A percentile compares a stretch with the other conserved stretches of the same genome.
phyloP scores from a whole-genome alignment of 306 rosid species.

The Prinsepia uniflora region DNA sequence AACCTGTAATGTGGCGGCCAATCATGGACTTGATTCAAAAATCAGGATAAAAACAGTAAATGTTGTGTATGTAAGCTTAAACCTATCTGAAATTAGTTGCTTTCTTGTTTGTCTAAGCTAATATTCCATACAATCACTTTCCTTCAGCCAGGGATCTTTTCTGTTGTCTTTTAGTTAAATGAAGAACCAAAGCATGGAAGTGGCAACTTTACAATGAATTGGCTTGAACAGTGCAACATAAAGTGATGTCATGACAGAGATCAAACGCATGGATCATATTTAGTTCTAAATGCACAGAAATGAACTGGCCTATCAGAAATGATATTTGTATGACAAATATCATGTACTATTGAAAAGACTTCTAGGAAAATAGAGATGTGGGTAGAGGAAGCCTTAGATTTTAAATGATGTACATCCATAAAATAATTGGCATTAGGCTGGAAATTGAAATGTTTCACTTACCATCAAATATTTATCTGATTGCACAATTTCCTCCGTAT shows the following conservation, averaged over 20 bases:
- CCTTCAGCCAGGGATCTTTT: neutral
- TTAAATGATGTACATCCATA: neutral
- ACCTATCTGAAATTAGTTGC: neutral
- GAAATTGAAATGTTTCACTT: constrained; percentile 27
- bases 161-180: neutral
- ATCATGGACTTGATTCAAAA: constrained; percentile 11
- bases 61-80: neutral
- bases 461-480: constrained; percentile 48
- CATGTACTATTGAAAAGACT: neutral
- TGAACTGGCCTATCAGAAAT: neutral
- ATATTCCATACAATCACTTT: neutral
- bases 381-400: too few species aligned
- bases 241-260: neutral
- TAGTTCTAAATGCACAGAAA: neutral
- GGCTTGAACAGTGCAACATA: neutral
- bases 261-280: neutral
- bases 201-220: neutral
- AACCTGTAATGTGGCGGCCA: constrained; percentile 40
- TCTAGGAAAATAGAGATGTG: too few species aligned
- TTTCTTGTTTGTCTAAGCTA: neutral
- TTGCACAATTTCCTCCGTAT: constrained; percentile 37
- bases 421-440: neutral
- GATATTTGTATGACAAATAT: neutral
- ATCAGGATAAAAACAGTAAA: neutral
- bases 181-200: neutral